Percentiles rank a stretch among this genome's conserved stretches.
Evolutionary conservation across 306 rosid genomes (phyloP).

Genomic region (Dryas drummondii): DNA sequence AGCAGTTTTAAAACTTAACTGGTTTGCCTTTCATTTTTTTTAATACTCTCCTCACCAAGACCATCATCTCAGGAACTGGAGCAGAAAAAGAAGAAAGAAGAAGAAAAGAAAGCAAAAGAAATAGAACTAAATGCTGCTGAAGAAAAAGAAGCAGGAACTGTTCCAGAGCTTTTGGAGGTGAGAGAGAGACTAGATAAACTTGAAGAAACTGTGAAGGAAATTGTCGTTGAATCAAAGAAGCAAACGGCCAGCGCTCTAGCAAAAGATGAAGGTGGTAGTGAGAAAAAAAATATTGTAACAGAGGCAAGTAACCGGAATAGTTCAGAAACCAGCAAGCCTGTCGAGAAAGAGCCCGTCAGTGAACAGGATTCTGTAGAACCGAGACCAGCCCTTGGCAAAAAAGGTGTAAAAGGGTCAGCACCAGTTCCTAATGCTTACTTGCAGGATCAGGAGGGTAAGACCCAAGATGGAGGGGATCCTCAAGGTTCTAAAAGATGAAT

Average conservation of each 20-base stretch:
- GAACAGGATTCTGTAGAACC: conserved; percentile 33
- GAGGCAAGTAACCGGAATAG: conserved; percentile 23
- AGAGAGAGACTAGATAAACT: conserved; percentile 75
- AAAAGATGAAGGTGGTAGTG: conserved; percentile 32
- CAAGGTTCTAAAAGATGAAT: conserved; percentile 34
- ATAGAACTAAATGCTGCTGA: conserved; percentile 48
- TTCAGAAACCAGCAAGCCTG: conserved; percentile 36
- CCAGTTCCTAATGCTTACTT: conserved; percentile 32
- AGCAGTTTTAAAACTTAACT: neutral
- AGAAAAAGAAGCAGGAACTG: conserved; percentile 39
- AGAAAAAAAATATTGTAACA: conserved; percentile 32
- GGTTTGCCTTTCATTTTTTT: conserved; percentile 13
- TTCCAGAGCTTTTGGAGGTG: conserved; percentile 58
- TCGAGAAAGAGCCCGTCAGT: conserved; percentile 25
- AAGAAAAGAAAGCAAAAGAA: conserved; percentile 59
- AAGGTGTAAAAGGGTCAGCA: conserved; percentile 21
- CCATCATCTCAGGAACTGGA: conserved; percentile 61
- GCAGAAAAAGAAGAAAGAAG: conserved; percentile 61
- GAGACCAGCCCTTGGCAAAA: conserved; percentile 31
- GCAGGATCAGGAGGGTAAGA: conserved; percentile 33
- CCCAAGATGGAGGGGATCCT: conserved; percentile 36
- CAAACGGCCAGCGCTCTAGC: conserved; percentile 27
- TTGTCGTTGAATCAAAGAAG: conserved; percentile 57
- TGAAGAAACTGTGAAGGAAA: conserved; percentile 75
- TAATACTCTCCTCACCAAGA: conserved; percentile 16